Base-by-base conservation (phyloP, 2,329 filamentous ascomycete species). In the Coniochaeta ligniaria region DNA sequence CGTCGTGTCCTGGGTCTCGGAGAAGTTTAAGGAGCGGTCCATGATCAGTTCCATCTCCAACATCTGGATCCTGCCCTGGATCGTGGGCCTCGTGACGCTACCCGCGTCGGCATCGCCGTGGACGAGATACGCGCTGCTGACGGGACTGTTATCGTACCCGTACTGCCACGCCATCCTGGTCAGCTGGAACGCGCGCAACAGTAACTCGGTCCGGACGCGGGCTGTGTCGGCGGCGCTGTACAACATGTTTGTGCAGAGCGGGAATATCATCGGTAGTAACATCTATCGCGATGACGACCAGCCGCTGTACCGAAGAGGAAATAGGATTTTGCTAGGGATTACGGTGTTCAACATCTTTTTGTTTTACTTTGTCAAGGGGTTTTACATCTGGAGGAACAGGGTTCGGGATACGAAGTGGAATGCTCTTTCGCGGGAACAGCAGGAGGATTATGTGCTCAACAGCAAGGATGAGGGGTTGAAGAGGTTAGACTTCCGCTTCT, bases 221-320 rank as follows among this genome's bases (percentile, higher is more conserved):
- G 82, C 83, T 0, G 80, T 87, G 1, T 80, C 80, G 0, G 79
- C 80, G 1, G 83, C 82, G 0, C 68, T 84, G 8, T 86, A 86
- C 68, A 86, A 85, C 63, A 74, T 74, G 68, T 69, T 64, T 31
- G 67, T 71, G 5, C 69, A 73, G 73, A 67, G 66, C 0, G 65
- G 7, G 31, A 35, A 61, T 26, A 71, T 75, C 12, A 70, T 70
- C 20, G 60, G 63, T 1, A 65, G 67, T 3, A 65, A 74, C 60
- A 78, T 79, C 16, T 80, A 81, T 28, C 60, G 41, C 9, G 36
- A 59, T 3, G 56, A 60, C 47, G 65, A 65, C 60, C 54, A 61
- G 43, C 65, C 62, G 1, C 26, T 61, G 17, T 67, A 66, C 58
- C 60, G 31, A 16, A 60, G 64, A 20, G 65, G 65, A 7, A 67